Percentiles rank a stretch among this genome's conserved stretches.
phyloP scores from a whole-genome alignment of 1,139 yeast species.

The Blastobotrys raffinosifermentans region DNA sequence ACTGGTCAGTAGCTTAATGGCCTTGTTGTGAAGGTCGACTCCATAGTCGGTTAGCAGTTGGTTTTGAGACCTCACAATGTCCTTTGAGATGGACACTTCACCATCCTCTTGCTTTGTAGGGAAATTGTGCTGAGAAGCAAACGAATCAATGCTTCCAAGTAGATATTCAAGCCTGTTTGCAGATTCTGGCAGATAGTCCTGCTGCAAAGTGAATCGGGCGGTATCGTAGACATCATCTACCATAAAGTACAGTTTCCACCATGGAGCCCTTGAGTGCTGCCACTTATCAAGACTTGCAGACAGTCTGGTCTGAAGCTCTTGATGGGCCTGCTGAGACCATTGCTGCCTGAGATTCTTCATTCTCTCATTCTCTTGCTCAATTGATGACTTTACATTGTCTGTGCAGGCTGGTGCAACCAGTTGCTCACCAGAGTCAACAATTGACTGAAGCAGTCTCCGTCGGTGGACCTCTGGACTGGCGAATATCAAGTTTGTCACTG shows the following conservation, averaged over 20 bases:
- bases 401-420: conserved; percentile 19
- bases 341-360: conserved; percentile 23
- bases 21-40: conserved; percentile 28
- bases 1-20: conserved; percentile 25
- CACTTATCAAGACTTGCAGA: conserved; percentile 22
- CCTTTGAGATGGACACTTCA: conserved; percentile 4
- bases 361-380: conserved; percentile 16
- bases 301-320: conserved; percentile 33
- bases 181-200: conserved; percentile 28
- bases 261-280: conserved; percentile 26
- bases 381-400: conserved; percentile 11
- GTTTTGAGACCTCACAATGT: conserved; percentile 12
- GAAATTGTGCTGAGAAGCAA: conserved; percentile 22
- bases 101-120: conserved; percentile 5
- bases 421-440: conserved; percentile 25
- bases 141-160: conserved; percentile 31
- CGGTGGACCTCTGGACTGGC: conserved; percentile 9
- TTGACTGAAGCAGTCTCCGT: conserved; percentile 20
- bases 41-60: conserved; percentile 15
- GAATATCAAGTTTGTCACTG: conserved; percentile 22
- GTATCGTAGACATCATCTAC: conserved; percentile 34
- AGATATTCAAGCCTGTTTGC: conserved; percentile 27
- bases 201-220: conserved; percentile 17
- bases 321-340: conserved; percentile 36
- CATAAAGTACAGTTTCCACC: conserved; percentile 36